phyloP scores from a whole-genome alignment of 2,329 filamentous ascomycete species.

The Fusarium tuaranense region DNA sequence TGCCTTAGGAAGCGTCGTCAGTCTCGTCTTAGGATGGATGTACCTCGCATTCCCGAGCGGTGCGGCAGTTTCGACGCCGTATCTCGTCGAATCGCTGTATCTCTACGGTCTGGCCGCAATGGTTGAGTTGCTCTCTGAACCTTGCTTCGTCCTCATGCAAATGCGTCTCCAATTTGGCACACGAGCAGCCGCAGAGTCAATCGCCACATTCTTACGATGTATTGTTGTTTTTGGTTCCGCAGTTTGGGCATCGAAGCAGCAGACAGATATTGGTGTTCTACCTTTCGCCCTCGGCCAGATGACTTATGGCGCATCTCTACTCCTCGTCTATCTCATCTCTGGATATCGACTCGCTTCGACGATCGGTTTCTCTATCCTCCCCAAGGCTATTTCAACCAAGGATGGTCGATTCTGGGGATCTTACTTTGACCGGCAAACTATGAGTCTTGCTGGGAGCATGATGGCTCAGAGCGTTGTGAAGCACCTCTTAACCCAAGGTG shows the following conservation, averaged over 20 bases:
- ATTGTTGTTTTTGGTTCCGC: slow-evolving; percentile 78
- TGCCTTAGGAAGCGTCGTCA: slow-evolving; percentile 73
- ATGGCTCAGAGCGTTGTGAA: slow-evolving; percentile 92
- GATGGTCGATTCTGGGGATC: slow-evolving; percentile 61
- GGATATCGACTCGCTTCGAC: slow-evolving; percentile 66
- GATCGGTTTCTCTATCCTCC: slow-evolving; percentile 77
- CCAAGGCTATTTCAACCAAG: slow-evolving; percentile 50
- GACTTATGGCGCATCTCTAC: slow-evolving; percentile 76
- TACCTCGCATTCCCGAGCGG: slow-evolving; percentile 70
- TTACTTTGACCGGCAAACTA: slow-evolving; percentile 76
- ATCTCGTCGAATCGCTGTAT: slow-evolving; percentile 66
- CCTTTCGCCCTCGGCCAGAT: slow-evolving; percentile 92
- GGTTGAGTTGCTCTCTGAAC: slow-evolving; percentile 86
- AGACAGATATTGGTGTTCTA: slow-evolving; percentile 76
- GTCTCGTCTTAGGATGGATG: slow-evolving; percentile 71
- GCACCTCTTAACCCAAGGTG: slow-evolving; percentile 93
- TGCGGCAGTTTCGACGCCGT: slow-evolving; percentile 68
- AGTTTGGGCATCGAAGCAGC: slow-evolving; percentile 65
- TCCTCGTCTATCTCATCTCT: slow-evolving; percentile 76
- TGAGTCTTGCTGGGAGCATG: slow-evolving; percentile 82
- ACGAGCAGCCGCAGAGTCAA: slow-evolving; percentile 85
- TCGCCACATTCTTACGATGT: slow-evolving; percentile 83
- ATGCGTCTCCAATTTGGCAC: slow-evolving; percentile 83
- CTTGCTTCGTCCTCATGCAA: slow-evolving; percentile 89
- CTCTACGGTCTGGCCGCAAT: slow-evolving; percentile 69